These are phyloP conservation scores for Aurifilum marmelostoma DNA, from an alignment of 2,329 filamentous ascomycete species.

Conservation along the genomic window DNA sequence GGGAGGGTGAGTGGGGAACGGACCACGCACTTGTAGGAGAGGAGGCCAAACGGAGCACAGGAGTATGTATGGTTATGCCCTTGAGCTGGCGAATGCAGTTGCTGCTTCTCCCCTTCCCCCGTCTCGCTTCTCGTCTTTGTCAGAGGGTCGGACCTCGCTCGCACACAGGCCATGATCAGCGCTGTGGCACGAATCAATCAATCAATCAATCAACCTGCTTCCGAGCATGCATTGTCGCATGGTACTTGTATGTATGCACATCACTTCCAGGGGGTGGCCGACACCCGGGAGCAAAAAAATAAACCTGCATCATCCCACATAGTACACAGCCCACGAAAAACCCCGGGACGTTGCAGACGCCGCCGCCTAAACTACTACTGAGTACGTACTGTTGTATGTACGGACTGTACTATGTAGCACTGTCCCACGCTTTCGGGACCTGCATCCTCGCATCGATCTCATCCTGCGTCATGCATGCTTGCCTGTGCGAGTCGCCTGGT, in stretches of 20 bases:
- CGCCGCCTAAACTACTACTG: background rate
- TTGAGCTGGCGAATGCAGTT: too few species aligned
- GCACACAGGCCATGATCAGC: constrained; percentile 3
- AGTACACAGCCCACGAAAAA: background rate
- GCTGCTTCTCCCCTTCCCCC: background rate
- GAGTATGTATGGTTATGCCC: too few species aligned
- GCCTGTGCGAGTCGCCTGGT: background rate
- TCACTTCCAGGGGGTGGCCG: background rate
- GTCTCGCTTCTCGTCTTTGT: background rate
- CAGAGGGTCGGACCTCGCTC: background rate
- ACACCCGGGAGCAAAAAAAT: background rate
- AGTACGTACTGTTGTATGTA: too few species aligned
- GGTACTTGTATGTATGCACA: background rate
- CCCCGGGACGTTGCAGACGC: background rate
- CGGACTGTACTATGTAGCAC: background rate
- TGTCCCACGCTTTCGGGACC: background rate
- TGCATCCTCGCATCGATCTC: constrained; percentile 10
- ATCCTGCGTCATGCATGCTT: background rate
- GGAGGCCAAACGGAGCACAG: too few species aligned
- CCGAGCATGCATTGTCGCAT: background rate
- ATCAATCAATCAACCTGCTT: too few species aligned
- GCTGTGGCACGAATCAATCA: background rate
- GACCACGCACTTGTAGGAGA: background rate
- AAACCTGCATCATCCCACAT: background rate
- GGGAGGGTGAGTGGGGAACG: background rate